phyloP scores from a whole-genome alignment of 345 rosid species.

The Linum usitatissimum region DNA sequence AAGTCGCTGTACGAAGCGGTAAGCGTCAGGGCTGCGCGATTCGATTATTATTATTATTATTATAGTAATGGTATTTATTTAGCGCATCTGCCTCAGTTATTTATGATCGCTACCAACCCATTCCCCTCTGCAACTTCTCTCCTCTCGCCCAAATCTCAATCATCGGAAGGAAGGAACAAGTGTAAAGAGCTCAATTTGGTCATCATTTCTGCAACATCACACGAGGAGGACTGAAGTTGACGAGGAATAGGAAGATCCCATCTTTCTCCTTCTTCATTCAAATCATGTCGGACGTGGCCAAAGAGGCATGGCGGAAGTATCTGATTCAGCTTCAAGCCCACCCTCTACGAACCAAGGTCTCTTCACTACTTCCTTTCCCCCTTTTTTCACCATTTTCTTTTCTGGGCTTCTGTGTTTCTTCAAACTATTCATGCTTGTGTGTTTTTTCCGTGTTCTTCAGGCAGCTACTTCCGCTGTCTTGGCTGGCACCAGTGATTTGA shows the following conservation, averaged over 20 bases:
- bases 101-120: not conserved
- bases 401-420: not conserved
- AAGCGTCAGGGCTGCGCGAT: not conserved
- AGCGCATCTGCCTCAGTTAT: not conserved
- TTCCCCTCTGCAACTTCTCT: not conserved
- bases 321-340: constrained; percentile 73
- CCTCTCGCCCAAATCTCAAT: not conserved
- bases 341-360: constrained; percentile 86
- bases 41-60: not conserved
- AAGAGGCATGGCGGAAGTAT: constrained; percentile 84
- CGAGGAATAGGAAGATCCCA: no score
- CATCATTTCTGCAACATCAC: not conserved
- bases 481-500: constrained; percentile 63
- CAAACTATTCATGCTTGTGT: constrained; percentile 4
- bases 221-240: not conserved
- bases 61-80: not conserved
- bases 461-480: constrained; percentile 74
- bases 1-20: not conserved
- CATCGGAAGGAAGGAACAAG: not conserved
- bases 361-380: not conserved
- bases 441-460: constrained; percentile 21
- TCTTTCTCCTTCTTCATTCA: constrained; percentile 1
- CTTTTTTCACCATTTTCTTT: not conserved
- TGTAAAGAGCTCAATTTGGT: not conserved
- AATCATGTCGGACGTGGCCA: constrained; percentile 57